These are phyloP conservation scores for Dalechampia spathulata DNA, from an alignment of 441 rosid genomes.

Conservation along the genomic window DNA sequence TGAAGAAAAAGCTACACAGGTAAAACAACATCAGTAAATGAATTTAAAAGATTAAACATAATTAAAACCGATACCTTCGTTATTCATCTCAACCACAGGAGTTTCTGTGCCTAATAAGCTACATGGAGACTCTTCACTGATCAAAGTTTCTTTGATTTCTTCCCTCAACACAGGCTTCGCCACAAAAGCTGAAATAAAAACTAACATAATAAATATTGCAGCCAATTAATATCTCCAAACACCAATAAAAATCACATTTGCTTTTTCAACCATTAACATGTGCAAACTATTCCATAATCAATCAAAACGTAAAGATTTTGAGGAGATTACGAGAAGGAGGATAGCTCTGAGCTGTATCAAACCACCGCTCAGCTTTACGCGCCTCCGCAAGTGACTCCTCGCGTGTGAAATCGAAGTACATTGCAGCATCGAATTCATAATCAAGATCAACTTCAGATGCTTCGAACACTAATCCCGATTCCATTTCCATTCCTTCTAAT, in stretches of 20 bases:
- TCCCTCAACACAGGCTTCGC: conserved; percentile 51
- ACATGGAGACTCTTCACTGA: conserved; percentile 19
- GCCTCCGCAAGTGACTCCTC: conserved; percentile 61
- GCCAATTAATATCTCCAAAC: too few species aligned
- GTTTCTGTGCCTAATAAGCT: conserved; percentile 20
- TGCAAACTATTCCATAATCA: too few species aligned
- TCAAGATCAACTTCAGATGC: conserved; percentile 65
- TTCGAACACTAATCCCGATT: conserved; percentile 45
- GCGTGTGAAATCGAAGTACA: conserved; percentile 71
- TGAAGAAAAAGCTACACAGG: too few species aligned
- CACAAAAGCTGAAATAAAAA: conserved; percentile 51
- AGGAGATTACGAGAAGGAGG: conserved; percentile 78
- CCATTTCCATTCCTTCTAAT: conserved; percentile 47
- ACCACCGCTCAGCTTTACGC: conserved; percentile 67
- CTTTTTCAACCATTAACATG: neutral
- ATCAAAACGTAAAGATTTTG: conserved; percentile 12
- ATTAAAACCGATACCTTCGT: conserved; percentile 40
- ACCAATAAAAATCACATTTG: neutral
- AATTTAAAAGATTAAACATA: too few species aligned
- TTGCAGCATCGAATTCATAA: conserved; percentile 83
- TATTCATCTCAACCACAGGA: conserved; percentile 15
- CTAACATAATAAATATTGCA: too few species aligned
- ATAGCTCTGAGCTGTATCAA: conserved; percentile 51
- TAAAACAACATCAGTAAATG: too few species aligned
- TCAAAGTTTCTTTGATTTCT: conserved; percentile 22